Base-by-base conservation (phyloP, 179 eudicot species). In the Beta macrorhiza region DNA sequence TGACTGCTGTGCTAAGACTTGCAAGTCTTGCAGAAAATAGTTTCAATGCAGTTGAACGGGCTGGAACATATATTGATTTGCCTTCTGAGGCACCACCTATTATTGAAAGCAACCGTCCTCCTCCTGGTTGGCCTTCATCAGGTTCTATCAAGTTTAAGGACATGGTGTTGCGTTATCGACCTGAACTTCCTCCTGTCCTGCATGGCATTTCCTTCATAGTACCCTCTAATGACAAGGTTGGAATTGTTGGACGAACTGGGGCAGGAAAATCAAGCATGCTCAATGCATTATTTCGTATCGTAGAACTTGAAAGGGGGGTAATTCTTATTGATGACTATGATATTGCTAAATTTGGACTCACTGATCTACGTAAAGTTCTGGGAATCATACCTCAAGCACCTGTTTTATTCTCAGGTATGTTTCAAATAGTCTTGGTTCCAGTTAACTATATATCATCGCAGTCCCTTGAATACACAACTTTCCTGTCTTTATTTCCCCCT, bases 201-300 rank as follows among this genome's bases (percentile, higher is more conserved):
- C 94, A 92, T 79, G 97, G 97, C 67, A 81, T 95, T 77, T 84
- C 94, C 77, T 95, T 95, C 74, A 72, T 81, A 20, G 89, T 95
- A 72, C 75, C 89, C 76, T 91, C 98, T 32, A 87, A 88, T 82
- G 93, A 95, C 74, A 95, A 95, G 85, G 95, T 95, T 19, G 98
- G 98, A 58, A 89, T 95, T 78, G 97, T 93, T 80, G 98, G 97
- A 22, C 88, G 98, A 83, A 92, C 98, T 51, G 98, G 98, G 4
- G 98, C 98, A 52, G 98, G 98, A 47, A 94, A 94, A 78, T 94
- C 97, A 29, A 94, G 98, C 87, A 93, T 94, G 98, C 89, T 94
- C 6, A 94, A 94, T 82, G 97, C 98, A 72, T 84, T 94, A 74
- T 94, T 94, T 80, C 90, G 98, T 74, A 90, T 94, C 12, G 97